Evolutionary conservation across 2,329 filamentous ascomycete species (phyloP).

Genomic region (Fusarium papillatum): DNA sequence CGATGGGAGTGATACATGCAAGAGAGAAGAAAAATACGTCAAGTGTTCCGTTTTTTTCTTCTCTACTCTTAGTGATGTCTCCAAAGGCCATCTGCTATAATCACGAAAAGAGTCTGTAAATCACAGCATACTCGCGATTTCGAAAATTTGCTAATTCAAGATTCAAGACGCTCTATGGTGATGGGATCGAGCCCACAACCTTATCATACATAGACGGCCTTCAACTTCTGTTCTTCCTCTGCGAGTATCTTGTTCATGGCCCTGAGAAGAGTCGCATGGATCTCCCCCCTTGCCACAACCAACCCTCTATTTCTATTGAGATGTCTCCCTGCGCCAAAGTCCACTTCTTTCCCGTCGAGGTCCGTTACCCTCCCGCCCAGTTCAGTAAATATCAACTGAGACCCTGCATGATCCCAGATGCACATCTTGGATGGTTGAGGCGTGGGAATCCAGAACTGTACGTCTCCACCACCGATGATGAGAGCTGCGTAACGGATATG

Average conservation of each 20-base stretch:
- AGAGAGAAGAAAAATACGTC: neutral
- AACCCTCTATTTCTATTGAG: conserved; percentile 51
- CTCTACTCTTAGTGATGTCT: neutral
- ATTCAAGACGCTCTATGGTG: neutral
- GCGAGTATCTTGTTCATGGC: conserved; percentile 37
- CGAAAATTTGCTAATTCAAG: neutral
- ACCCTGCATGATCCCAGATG: conserved; percentile 69
- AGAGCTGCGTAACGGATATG: conserved; percentile 55
- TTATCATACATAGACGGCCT: neutral
- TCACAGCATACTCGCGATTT: neutral
- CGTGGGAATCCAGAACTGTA: conserved; percentile 49
- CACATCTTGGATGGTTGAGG: conserved; percentile 39
- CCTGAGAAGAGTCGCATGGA: conserved; percentile 58
- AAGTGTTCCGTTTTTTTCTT: neutral
- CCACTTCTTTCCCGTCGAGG: conserved; percentile 51
- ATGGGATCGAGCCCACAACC: neutral
- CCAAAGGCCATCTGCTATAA: neutral
- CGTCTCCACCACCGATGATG: conserved; percentile 53
- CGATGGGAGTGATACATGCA: neutral
- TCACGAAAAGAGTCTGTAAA: neutral
- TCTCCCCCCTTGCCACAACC: conserved; percentile 58
- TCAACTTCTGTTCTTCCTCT: conserved; percentile 18
- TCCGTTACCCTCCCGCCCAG: conserved; percentile 67
- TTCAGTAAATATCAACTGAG: conserved; percentile 69
- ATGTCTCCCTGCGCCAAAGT: conserved; percentile 52